phyloP scores from a whole-genome alignment of 2,329 filamentous ascomycete species.

The Bipolaris cookei region DNA sequence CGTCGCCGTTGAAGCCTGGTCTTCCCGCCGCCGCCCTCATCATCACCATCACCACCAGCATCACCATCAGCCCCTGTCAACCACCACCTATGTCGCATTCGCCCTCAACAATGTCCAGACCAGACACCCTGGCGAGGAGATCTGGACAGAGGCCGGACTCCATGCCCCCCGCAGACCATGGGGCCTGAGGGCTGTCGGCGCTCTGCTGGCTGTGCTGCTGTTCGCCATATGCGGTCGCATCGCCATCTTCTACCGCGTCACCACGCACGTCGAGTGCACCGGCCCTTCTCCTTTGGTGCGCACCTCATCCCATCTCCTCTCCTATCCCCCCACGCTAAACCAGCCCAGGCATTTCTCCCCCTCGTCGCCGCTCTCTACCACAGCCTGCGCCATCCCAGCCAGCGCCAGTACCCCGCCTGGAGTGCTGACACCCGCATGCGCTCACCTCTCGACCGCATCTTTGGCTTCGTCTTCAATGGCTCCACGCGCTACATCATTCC shows the following conservation, averaged over 20 bases:
- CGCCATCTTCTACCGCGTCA: constrained; percentile 38
- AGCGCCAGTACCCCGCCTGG: constrained; percentile 39
- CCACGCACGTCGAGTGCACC: constrained; percentile 42
- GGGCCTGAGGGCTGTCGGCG: constrained; percentile 31
- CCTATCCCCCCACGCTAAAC: constrained; percentile 4
- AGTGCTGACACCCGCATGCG: constrained; percentile 31
- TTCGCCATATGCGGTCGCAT: constrained; percentile 43
- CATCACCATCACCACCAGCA: background rate
- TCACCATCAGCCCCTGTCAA: constrained; percentile 20
- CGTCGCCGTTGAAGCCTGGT: constrained; percentile 36
- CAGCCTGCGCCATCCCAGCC: constrained; percentile 33
- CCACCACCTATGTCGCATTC: constrained; percentile 39
- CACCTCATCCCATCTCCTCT: background rate
- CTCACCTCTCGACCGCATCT: constrained; percentile 33
- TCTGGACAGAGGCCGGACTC: constrained; percentile 35
- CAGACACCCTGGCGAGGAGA: constrained; percentile 32
- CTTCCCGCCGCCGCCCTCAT: constrained; percentile 3
- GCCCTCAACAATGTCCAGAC: constrained; percentile 36
- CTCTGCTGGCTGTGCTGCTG: constrained; percentile 35
- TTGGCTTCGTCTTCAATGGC: constrained; percentile 35
- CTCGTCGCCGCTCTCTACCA: constrained; percentile 44
- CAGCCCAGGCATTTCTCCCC: constrained; percentile 37
- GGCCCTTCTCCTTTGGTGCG: constrained; percentile 37
- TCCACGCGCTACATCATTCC: constrained; percentile 45
- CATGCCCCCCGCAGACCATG: constrained; percentile 21